Evolutionary conservation across 805 yeast genomes (phyloP).

Genomic region (Candida wancherniae): DNA sequence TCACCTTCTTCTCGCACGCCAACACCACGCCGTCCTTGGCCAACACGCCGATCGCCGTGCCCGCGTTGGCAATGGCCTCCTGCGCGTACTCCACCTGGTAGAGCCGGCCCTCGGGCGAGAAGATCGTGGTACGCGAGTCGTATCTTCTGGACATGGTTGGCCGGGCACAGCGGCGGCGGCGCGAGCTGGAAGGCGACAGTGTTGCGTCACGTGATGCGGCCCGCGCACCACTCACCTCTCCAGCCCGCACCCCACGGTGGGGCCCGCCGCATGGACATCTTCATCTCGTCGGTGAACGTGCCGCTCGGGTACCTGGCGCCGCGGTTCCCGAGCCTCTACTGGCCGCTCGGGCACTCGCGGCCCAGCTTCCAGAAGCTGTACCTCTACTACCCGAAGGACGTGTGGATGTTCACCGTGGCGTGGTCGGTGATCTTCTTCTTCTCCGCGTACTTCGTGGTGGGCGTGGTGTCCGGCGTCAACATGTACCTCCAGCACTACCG

Average conservation of each 20-base stretch:
- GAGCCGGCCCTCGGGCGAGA: conserved; percentile 97
- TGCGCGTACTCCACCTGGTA: conserved; percentile 97
- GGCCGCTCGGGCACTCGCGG: conserved; percentile 52
- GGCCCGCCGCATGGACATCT: conserved; percentile 21
- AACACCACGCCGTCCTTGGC: conserved; percentile 85
- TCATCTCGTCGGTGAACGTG: conserved; percentile 44
- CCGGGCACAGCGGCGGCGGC: background rate
- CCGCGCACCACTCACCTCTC: background rate
- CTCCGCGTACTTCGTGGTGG: conserved; percentile 61
- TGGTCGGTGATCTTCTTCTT: conserved; percentile 75
- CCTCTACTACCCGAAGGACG: conserved; percentile 64
- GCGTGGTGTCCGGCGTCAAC: conserved; percentile 46
- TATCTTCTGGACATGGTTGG: conserved; percentile 89
- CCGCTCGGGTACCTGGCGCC: conserved; percentile 86
- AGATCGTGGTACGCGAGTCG: conserved; percentile 97
- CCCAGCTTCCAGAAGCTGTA: conserved; percentile 44
- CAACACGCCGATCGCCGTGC: conserved; percentile 75
- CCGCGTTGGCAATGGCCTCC: conserved; percentile 83
- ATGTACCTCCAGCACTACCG: conserved; percentile 21
- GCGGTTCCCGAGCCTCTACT: conserved; percentile 69
- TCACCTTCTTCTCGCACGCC: conserved; percentile 95
- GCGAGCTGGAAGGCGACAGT: background rate
- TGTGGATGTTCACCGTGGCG: conserved; percentile 76
- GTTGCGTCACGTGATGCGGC: conserved; percentile 3
- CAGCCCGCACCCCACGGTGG: no score